A percentile compares a stretch with the other conserved stretches of the same genome.
These are phyloP conservation scores for Taiwanofungus camphoratus DNA, from an alignment of 1,284 basidiomycete genomes.

Conservation along the genomic window DNA sequence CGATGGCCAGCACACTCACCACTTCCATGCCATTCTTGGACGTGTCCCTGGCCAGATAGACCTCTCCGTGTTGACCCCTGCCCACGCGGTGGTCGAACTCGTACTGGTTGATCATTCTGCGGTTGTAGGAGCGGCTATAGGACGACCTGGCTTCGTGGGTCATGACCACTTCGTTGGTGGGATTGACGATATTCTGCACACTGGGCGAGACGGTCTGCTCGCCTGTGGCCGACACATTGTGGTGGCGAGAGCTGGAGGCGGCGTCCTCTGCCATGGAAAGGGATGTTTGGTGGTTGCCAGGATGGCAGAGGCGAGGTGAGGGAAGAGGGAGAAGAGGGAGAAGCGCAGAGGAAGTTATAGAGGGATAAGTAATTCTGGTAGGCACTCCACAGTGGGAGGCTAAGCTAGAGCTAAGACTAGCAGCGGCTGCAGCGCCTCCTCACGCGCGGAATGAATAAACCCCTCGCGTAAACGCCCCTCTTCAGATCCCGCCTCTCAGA, in stretches of 20 bases:
- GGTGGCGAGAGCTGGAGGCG: slow-evolving; percentile 1
- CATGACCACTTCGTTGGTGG: slow-evolving; percentile 45
- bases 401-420: neutral
- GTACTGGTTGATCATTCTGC: slow-evolving; percentile 75
- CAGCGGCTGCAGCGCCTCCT: neutral
- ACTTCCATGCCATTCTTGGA: slow-evolving; percentile 32
- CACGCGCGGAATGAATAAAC: slow-evolving; percentile 8
- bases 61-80: slow-evolving; percentile 78
- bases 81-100: slow-evolving; percentile 66
- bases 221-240: slow-evolving; percentile 3
- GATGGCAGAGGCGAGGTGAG: neutral
- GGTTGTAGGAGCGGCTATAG: slow-evolving; percentile 9
- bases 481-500: neutral
- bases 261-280: slow-evolving; percentile 6
- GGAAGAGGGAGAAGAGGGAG: slow-evolving; percentile 9
- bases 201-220: neutral
- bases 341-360: slow-evolving; percentile 7
- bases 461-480: neutral
- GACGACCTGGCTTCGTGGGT: slow-evolving; percentile 44
- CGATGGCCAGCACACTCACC: slow-evolving; percentile 26
- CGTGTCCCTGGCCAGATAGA: slow-evolving; percentile 66
- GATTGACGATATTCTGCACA: too few species aligned
- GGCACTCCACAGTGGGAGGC: slow-evolving; percentile 9
- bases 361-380: slow-evolving; percentile 1
- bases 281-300: neutral